Conservation (phyloP, 306 rosid species). For the Hylodesmum podocarpum region DNA sequence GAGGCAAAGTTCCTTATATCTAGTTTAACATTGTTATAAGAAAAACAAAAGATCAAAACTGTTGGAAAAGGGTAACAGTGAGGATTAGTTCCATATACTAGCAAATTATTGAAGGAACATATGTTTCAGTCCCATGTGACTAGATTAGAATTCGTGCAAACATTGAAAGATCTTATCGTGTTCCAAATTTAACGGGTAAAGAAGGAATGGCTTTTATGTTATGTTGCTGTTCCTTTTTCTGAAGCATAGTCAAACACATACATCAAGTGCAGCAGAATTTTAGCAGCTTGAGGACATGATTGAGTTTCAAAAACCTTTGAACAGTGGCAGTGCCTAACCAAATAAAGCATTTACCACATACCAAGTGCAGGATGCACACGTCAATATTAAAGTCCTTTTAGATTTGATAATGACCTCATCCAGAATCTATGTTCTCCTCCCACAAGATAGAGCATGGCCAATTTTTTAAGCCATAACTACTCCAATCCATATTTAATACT, state of each 20-base stretch:
- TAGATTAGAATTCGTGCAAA: background rate
- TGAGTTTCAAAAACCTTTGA: slow-evolving; percentile 54
- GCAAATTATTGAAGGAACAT: slow-evolving; percentile 15
- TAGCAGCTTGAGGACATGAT: slow-evolving; percentile 51
- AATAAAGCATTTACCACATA: slow-evolving; percentile 71
- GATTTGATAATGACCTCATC: slow-evolving; percentile 71
- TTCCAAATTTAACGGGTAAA: slow-evolving; percentile 26
- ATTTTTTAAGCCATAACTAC: slow-evolving; percentile 19
- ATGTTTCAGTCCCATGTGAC: background rate
- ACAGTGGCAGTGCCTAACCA: slow-evolving; percentile 61
- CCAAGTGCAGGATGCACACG: slow-evolving; percentile 60
- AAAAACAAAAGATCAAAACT: background rate
- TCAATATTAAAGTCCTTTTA: slow-evolving; percentile 66
- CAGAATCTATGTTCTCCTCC: slow-evolving; percentile 72
- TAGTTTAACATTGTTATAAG: background rate
- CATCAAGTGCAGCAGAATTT: slow-evolving; percentile 64
- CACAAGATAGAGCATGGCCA: slow-evolving; percentile 50
- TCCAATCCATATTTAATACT: slow-evolving; percentile 31
- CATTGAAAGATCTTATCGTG: background rate
- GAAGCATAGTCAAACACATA: slow-evolving; percentile 58
- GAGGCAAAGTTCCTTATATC: background rate
- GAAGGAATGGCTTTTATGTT: slow-evolving; percentile 38
- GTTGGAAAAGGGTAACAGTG: background rate
- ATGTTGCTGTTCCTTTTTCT: slow-evolving; percentile 55
- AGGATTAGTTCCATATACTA: slow-evolving; percentile 17